phyloP scores from a whole-genome alignment of 495 filamentous ascomycete species.

The Penicillium soppii region DNA sequence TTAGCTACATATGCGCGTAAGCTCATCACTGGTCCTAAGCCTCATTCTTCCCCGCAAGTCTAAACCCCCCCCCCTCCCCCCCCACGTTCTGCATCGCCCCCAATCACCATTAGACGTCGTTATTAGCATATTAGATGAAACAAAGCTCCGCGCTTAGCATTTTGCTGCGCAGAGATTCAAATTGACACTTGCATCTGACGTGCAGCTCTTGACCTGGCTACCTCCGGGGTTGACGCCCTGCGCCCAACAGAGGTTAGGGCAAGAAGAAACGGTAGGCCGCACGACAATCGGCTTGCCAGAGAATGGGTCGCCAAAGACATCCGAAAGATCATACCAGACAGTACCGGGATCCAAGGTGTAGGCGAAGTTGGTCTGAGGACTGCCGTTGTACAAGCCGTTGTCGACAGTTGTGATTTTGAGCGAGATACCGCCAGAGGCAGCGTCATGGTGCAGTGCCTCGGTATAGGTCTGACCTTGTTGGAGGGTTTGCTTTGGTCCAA shows the following conservation, averaged over 20 bases:
- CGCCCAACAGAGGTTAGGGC: conserved; percentile 50
- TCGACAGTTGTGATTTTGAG: conserved; percentile 52
- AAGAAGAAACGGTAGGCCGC: conserved; percentile 35
- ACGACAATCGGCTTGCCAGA: conserved; percentile 43
- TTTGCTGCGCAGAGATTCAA: conserved; percentile 31
- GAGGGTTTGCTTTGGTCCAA: conserved; percentile 42
- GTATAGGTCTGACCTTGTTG: conserved; percentile 33
- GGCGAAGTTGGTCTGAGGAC: conserved; percentile 52
- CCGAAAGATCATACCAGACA: conserved; percentile 57
- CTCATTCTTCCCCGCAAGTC: not conserved
- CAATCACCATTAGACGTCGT: not conserved
- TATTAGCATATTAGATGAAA: not conserved
- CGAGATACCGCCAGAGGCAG: conserved; percentile 52
- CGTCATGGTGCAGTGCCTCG: conserved; percentile 45
- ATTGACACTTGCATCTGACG: conserved; percentile 28
- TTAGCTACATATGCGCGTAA: not conserved
- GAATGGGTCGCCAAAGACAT: conserved; percentile 57
- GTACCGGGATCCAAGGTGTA: conserved; percentile 50
- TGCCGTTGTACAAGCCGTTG: conserved; percentile 54
- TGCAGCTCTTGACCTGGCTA: conserved; percentile 52
- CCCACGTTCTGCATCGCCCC: conserved; percentile 1
- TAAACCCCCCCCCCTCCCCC: not conserved
- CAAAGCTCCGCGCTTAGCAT: conserved; percentile 17
- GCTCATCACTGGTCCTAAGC: not conserved
- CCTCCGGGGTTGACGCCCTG: conserved; percentile 48